These are phyloP conservation scores for Aspergillus fischeri DNA, from an alignment of 2,329 filamentous ascomycete genomes.

Conservation along the genomic window DNA sequence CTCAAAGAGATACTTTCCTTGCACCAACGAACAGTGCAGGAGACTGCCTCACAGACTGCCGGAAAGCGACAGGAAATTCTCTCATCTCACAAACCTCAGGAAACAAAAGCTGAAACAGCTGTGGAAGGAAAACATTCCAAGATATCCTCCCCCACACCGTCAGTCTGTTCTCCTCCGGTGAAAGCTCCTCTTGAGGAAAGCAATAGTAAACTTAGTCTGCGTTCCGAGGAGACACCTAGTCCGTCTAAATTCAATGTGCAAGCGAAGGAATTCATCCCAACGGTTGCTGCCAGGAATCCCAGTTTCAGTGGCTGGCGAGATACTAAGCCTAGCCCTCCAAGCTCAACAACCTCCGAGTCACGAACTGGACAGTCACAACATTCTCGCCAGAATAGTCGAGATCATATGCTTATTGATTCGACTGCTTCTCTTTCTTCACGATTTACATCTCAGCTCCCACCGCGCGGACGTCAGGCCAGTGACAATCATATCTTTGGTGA, in stretches of 20 bases:
- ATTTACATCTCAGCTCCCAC: neutral
- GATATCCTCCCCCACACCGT: neutral
- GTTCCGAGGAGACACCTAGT: neutral
- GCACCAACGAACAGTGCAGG: neutral
- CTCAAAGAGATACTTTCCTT: constrained; percentile 10
- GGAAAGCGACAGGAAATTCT: neutral
- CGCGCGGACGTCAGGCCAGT: neutral
- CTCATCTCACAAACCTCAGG: neutral
- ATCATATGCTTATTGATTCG: neutral
- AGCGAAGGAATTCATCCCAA: neutral
- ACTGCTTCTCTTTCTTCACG: neutral
- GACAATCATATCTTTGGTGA: constrained; percentile 14
- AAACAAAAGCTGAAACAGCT: neutral
- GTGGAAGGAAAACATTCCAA: neutral
- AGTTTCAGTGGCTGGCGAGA: constrained; percentile 8
- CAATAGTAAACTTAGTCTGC: neutral
- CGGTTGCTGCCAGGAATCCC: neutral
- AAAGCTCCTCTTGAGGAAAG: neutral
- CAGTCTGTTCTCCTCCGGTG: neutral
- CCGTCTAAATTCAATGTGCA: neutral
- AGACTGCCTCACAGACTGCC: neutral
- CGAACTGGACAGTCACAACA: neutral
- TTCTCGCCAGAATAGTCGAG: neutral
- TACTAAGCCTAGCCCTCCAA: constrained; percentile 4
- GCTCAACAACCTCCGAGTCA: constrained; percentile 1